Conservation (phyloP, 1,284 basidiomycete genomes). For the Pholiota adiposa region DNA sequence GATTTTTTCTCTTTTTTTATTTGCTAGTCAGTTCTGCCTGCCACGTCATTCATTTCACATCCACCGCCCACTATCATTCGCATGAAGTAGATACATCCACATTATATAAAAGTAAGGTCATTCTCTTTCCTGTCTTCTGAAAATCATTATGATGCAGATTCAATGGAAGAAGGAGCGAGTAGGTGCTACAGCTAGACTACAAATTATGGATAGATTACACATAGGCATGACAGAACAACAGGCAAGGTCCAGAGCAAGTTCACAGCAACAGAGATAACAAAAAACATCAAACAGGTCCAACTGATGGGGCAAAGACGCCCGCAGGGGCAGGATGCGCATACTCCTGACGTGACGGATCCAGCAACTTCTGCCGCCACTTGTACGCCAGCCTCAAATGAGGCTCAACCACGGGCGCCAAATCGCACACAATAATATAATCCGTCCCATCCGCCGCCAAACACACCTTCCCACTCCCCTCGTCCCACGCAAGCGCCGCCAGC, state of each 20-base stretch:
- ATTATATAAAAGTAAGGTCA: too few relatives aligned
- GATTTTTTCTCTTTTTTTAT: not conserved
- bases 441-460: conserved; percentile 27
- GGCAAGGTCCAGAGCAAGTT: not conserved
- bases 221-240: not conserved
- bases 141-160: too few relatives aligned
- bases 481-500: conserved; percentile 45
- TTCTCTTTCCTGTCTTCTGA: too few relatives aligned
- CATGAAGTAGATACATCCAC: too few relatives aligned
- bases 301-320: too few relatives aligned
- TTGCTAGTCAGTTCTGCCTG: not conserved
- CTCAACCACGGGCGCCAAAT: conserved; percentile 39
- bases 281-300: too few relatives aligned
- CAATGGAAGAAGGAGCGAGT: not conserved
- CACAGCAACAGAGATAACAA: too few relatives aligned
- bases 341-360: conserved; percentile 1
- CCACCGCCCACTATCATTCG: not conserved
- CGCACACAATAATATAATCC: conserved; percentile 28
- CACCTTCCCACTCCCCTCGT: conserved; percentile 48
- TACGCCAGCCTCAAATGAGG: conserved; percentile 33
- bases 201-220: not conserved
- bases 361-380: conserved; percentile 17
- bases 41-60: not conserved
- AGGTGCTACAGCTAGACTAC: not conserved
- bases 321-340: not conserved